Conservation (phyloP, 352 stramenopile genomes). For the Pythium dissimile region DNA sequence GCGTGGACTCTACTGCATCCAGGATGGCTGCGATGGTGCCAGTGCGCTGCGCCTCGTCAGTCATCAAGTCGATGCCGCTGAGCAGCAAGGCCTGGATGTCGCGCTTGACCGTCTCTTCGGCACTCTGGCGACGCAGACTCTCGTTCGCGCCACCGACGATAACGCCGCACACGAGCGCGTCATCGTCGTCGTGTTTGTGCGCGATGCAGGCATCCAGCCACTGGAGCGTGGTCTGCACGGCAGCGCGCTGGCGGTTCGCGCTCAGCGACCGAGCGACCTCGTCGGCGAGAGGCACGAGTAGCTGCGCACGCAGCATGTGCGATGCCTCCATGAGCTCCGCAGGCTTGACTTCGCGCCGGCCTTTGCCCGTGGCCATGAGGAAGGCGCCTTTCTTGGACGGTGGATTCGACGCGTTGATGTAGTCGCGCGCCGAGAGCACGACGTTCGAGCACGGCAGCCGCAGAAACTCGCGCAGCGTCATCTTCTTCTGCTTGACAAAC, state of each 20-base stretch:
- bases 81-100: slow-evolving; percentile 64
- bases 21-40: slow-evolving; percentile 46
- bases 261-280: slow-evolving; percentile 54
- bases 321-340: slow-evolving; percentile 62
- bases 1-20: slow-evolving; percentile 25
- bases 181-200: slow-evolving; percentile 13
- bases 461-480: slow-evolving; percentile 47
- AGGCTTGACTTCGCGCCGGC: slow-evolving; percentile 39
- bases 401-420: slow-evolving; percentile 55
- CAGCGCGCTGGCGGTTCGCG: slow-evolving; percentile 60
- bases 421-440: slow-evolving; percentile 70
- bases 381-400: slow-evolving; percentile 54
- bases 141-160: slow-evolving; percentile 64
- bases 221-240: slow-evolving; percentile 58
- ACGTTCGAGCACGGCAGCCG: slow-evolving; percentile 41
- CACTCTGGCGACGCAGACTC: slow-evolving; percentile 44
- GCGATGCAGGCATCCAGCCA: slow-evolving; percentile 69
- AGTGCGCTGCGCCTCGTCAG: slow-evolving; percentile 31
- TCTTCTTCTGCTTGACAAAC: slow-evolving; percentile 34
- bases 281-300: slow-evolving; percentile 65
- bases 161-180: slow-evolving; percentile 50
- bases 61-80: slow-evolving; percentile 51
- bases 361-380: slow-evolving; percentile 52
- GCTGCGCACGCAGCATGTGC: slow-evolving; percentile 41
- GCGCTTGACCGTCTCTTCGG: slow-evolving; percentile 61